Evolutionary conservation across 176 grass and related monocot species (phyloP).

Genomic region (Juncus inflexus): DNA sequence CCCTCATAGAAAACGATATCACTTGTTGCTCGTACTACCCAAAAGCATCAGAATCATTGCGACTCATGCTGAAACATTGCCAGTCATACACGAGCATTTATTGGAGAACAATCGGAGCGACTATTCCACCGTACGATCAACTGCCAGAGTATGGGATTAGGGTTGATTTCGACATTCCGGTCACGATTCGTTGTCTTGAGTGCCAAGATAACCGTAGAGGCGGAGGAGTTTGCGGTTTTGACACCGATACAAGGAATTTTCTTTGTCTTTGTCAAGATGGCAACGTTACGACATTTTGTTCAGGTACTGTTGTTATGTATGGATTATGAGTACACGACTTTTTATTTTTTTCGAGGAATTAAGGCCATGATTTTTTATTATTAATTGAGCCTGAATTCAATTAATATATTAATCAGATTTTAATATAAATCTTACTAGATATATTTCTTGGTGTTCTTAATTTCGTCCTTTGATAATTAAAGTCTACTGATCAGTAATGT

Average conservation of each 20-base stretch:
- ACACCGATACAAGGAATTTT: slow-evolving; percentile 51
- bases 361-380: no score
- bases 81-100: slow-evolving; percentile 67
- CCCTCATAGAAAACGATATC: slow-evolving; percentile 35
- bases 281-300: slow-evolving; percentile 65
- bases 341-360: no score
- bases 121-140: slow-evolving; percentile 78
- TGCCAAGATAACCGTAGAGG: slow-evolving; percentile 59
- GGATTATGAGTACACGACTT: no score
- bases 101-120: slow-evolving; percentile 58
- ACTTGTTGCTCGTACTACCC: slow-evolving; percentile 74
- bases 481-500: no score
- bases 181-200: slow-evolving; percentile 76
- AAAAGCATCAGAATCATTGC: slow-evolving; percentile 55
- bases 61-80: slow-evolving; percentile 68
- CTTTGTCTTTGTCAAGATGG: slow-evolving; percentile 71
- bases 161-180: slow-evolving; percentile 85
- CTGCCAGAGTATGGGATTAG: slow-evolving; percentile 73
- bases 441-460: no score
- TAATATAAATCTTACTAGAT: no score
- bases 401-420: no score
- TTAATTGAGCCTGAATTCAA: no score
- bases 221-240: slow-evolving; percentile 66
- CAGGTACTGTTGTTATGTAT: slow-evolving; percentile 37
- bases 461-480: no score